Evolutionary conservation across 2,329 filamentous ascomycete species (phyloP).

Genomic region (Apiospora malaysiana): DNA sequence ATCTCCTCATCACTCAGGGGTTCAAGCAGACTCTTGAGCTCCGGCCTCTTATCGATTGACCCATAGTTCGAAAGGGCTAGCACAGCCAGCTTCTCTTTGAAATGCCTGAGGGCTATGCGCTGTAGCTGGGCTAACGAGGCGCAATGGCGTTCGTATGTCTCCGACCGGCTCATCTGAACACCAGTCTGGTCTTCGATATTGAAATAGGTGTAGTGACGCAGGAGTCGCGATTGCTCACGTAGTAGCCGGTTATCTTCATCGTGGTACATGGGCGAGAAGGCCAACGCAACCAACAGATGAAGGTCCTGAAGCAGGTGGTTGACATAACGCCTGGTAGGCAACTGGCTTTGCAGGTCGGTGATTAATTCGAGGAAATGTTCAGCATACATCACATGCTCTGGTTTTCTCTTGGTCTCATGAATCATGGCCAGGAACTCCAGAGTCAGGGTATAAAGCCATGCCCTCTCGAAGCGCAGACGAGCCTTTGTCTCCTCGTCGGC

Average conservation of each 20-base stretch:
- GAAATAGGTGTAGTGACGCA: constrained; percentile 88
- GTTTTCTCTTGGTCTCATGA: constrained; percentile 60
- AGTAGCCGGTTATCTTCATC: constrained; percentile 77
- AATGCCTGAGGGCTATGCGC: constrained; percentile 76
- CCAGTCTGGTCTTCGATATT: constrained; percentile 91
- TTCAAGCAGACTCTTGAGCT: constrained; percentile 78
- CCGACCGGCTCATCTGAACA: constrained; percentile 71
- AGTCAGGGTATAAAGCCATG: constrained; percentile 88
- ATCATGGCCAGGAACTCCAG: constrained; percentile 81
- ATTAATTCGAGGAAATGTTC: constrained; percentile 94
- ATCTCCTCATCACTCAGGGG: constrained; percentile 78
- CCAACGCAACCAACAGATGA: constrained; percentile 79
- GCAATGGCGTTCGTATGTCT: constrained; percentile 83
- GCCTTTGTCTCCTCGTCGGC: constrained; percentile 82
- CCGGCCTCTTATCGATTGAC: constrained; percentile 79
- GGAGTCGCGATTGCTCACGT: constrained; percentile 78
- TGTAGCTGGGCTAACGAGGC: constrained; percentile 79
- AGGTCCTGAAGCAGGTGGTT: constrained; percentile 87
- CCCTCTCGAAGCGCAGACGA: constrained; percentile 85
- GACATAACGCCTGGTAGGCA: constrained; percentile 92
- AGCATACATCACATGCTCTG: constrained; percentile 79
- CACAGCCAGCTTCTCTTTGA: constrained; percentile 90
- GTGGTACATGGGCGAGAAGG: constrained; percentile 78
- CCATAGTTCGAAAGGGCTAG: constrained; percentile 92
- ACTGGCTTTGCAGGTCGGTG: constrained; percentile 87